Evolutionary conservation across 129 eudicot genomes (phyloP).

Genomic region (Oenanthe sinensis): DNA sequence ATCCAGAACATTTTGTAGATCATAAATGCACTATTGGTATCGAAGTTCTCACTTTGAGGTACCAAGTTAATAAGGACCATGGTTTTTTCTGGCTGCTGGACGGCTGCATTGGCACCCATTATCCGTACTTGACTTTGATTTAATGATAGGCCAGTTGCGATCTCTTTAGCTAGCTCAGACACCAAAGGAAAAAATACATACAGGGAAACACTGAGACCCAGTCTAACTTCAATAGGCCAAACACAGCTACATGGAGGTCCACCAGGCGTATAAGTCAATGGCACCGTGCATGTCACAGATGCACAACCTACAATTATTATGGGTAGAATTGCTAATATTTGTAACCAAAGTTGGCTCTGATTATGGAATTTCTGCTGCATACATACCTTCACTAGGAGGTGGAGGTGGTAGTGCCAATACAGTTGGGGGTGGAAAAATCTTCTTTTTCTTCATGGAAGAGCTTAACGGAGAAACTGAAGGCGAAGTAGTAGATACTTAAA

Average conservation of each 20-base stretch:
- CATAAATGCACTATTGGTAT: constrained; percentile 39
- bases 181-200: constrained; percentile 82
- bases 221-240: constrained; percentile 69
- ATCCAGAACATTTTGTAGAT: constrained; percentile 75
- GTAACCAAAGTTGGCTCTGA: not conserved
- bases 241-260: constrained; percentile 91
- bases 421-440: constrained; percentile 42
- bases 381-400: constrained; percentile 73
- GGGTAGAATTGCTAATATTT: not conserved
- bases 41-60: constrained; percentile 42
- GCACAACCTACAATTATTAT: constrained; percentile 53
- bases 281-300: constrained; percentile 63
- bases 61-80: constrained; percentile 68
- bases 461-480: constrained; percentile 50
- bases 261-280: constrained; percentile 68
- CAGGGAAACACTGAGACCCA: constrained; percentile 49
- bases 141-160: constrained; percentile 46
- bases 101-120: constrained; percentile 89
- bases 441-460: constrained; percentile 22
- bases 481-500: constrained; percentile 39
- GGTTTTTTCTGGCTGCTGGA: constrained; percentile 66
- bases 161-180: constrained; percentile 62
- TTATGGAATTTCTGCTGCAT: not conserved
- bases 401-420: constrained; percentile 68
- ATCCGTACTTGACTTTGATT: constrained; percentile 80